Evolutionary conservation across 1,139 yeast genomes (phyloP).

Genomic region (Nakaseomyces delphensis): DNA sequence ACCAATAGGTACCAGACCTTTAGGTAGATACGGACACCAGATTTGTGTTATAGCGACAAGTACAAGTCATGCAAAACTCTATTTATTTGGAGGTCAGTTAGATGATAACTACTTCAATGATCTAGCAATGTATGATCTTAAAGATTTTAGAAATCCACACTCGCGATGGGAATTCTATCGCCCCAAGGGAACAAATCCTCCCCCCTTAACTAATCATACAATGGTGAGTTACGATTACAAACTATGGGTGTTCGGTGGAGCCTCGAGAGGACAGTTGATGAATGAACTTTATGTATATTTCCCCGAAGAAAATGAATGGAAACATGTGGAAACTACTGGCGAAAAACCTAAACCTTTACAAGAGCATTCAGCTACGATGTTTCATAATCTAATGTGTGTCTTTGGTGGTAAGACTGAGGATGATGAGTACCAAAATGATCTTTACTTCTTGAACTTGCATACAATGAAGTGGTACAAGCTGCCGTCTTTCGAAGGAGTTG

Average conservation of each 20-base stretch:
- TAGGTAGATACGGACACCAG: constrained; percentile 92
- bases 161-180: constrained; percentile 76
- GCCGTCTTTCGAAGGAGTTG: constrained; percentile 37
- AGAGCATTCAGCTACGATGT: constrained; percentile 76
- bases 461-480: constrained; percentile 63
- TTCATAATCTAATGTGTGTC: constrained; percentile 66
- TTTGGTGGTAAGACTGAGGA: constrained; percentile 78
- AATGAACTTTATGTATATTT: constrained; percentile 62
- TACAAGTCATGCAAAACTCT: constrained; percentile 62
- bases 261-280: constrained; percentile 48
- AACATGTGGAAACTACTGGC: constrained; percentile 40
- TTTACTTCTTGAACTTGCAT: constrained; percentile 62
- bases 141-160: constrained; percentile 74
- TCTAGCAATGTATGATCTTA: constrained; percentile 75
- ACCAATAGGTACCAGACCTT: constrained; percentile 75
- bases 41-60: constrained; percentile 52
- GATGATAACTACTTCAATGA: constrained; percentile 85
- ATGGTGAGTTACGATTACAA: constrained; percentile 74
- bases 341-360: constrained; percentile 75
- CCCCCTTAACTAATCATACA: constrained; percentile 87
- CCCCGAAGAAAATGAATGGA: constrained; percentile 61
- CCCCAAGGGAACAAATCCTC: constrained; percentile 53
- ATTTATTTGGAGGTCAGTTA: constrained; percentile 90
- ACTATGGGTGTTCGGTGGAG: constrained; percentile 89
- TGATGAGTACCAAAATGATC: constrained; percentile 57